phyloP scores from a whole-genome alignment of 352 stramenopile species.

The Globisporangium apiculatum region DNA sequence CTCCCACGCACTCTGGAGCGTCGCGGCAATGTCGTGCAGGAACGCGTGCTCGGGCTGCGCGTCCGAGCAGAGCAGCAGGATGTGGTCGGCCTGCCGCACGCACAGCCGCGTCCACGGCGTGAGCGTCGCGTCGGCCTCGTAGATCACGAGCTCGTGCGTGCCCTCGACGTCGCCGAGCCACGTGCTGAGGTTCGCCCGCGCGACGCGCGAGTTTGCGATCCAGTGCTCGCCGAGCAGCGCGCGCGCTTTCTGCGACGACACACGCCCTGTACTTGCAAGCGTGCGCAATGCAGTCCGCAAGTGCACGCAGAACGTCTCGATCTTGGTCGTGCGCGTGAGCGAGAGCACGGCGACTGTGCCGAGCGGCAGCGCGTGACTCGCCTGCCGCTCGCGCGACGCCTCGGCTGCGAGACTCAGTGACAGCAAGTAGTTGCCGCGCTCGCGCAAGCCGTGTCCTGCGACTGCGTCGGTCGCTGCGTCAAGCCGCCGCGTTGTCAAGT shows the following conservation, averaged over 20 bases:
- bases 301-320: slow-evolving; percentile 68
- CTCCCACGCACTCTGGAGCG: slow-evolving; percentile 62
- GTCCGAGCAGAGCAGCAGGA: slow-evolving; percentile 77
- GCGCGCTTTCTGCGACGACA: slow-evolving; percentile 68
- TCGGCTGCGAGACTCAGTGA: slow-evolving; percentile 38
- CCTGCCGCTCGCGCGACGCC: slow-evolving; percentile 15
- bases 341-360: slow-evolving; percentile 75
- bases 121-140: slow-evolving; percentile 64
- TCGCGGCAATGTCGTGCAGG: slow-evolving; percentile 62
- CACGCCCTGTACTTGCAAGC: slow-evolving; percentile 50
- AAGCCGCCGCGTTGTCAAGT: slow-evolving; percentile 36
- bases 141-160: slow-evolving; percentile 71
- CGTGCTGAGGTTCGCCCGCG: slow-evolving; percentile 56
- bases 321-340: slow-evolving; percentile 64
- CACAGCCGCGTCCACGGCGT: slow-evolving; percentile 80
- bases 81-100: slow-evolving; percentile 79
- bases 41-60: slow-evolving; percentile 54
- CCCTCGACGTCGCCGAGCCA: slow-evolving; percentile 83
- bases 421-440: slow-evolving; percentile 38
- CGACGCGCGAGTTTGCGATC: slow-evolving; percentile 58
- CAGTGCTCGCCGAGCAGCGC: slow-evolving; percentile 60
- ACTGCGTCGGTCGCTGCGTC: slow-evolving; percentile 26
- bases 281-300: slow-evolving; percentile 58
- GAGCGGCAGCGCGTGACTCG: slow-evolving; percentile 31
- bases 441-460: slow-evolving; percentile 20